A percentile compares a stretch with the other conserved stretches of the same genome.
These are phyloP conservation scores for Aspergillus aculeatus DNA, from an alignment of 2,329 filamentous ascomycete genomes.

Conservation along the genomic window DNA sequence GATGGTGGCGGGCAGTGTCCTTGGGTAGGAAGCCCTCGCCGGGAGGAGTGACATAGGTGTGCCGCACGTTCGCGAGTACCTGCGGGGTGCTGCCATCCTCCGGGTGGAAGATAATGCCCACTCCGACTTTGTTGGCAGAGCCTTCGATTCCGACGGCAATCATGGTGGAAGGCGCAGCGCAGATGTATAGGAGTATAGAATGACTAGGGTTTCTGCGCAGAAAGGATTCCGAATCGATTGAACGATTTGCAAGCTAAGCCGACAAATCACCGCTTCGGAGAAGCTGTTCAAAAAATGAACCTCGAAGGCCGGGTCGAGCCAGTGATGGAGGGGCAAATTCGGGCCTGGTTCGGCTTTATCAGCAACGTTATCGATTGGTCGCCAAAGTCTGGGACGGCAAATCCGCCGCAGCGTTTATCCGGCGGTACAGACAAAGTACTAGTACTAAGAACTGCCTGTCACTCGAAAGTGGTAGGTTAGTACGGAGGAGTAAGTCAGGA, in stretches of 20 bases:
- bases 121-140: constrained; percentile 95
- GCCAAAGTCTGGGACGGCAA: constrained; percentile 11
- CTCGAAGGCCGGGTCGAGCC: neutral
- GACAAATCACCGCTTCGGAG: neutral
- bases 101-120: constrained; percentile 82
- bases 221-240: no score
- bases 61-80: constrained; percentile 88
- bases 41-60: constrained; percentile 89
- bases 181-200: neutral
- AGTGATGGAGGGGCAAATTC: constrained; percentile 17
- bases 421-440: constrained; percentile 9
- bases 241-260: neutral
- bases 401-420: constrained; percentile 29
- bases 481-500: no score
- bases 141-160: constrained; percentile 79
- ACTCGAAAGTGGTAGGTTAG: constrained; percentile 1
- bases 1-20: constrained; percentile 91
- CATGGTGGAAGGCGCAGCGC: constrained; percentile 40
- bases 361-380: constrained; percentile 32
- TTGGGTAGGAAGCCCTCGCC: constrained; percentile 95
- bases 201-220: neutral
- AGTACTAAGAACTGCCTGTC: constrained; percentile 1
- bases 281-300: neutral
- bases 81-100: constrained; percentile 55
- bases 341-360: constrained; percentile 24